These are phyloP conservation scores for Chalciporus chontae DNA, from an alignment of 768 basidiomycete genomes.

Conservation along the genomic window DNA sequence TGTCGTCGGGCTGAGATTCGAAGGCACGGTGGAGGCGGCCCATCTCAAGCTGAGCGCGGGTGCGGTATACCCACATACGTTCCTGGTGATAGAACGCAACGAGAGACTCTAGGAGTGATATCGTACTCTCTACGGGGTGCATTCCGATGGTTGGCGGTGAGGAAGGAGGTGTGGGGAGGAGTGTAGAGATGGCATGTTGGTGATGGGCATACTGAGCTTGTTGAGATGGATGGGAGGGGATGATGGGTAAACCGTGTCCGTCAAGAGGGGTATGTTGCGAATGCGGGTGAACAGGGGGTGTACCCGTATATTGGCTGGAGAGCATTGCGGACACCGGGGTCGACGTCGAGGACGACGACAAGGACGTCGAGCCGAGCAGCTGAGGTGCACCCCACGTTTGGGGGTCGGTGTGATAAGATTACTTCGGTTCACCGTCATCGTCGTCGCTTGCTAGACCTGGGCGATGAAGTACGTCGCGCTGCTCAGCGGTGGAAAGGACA, in stretches of 20 bases:
- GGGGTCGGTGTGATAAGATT: conserved; percentile 24
- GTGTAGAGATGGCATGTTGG: conserved; percentile 29
- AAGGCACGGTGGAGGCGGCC: conserved; percentile 29
- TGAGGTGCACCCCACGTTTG: conserved; percentile 10
- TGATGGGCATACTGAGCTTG: conserved; percentile 21
- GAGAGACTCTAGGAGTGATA: conserved; percentile 59
- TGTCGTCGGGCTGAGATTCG: conserved; percentile 5
- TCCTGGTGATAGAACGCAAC: conserved; percentile 67
- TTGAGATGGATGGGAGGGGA: conserved; percentile 22
- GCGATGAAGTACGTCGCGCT: conserved; percentile 90
- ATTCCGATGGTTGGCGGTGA: conserved; percentile 30
- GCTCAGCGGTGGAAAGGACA: conserved; percentile 97
- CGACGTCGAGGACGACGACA: conserved; percentile 1
- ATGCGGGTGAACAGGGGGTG: conserved; percentile 19
- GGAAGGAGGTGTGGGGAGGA: conserved; percentile 32
- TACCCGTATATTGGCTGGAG: conserved; percentile 40
- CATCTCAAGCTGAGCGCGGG: conserved; percentile 57
- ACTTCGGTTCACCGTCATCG: neutral
- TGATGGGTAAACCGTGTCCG: conserved; percentile 21
- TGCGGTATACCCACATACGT: conserved; percentile 68
- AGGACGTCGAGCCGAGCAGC: neutral
- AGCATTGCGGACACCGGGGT: conserved; percentile 57
- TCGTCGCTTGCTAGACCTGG: neutral
- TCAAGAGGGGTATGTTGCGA: conserved; percentile 28
- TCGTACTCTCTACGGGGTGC: conserved; percentile 44